A percentile compares a stretch with the other conserved stretches of the same genome.
These are phyloP conservation scores for Arachnomyces sp. DNA, from an alignment of 2,329 filamentous ascomycete species.

Conservation along the genomic window DNA sequence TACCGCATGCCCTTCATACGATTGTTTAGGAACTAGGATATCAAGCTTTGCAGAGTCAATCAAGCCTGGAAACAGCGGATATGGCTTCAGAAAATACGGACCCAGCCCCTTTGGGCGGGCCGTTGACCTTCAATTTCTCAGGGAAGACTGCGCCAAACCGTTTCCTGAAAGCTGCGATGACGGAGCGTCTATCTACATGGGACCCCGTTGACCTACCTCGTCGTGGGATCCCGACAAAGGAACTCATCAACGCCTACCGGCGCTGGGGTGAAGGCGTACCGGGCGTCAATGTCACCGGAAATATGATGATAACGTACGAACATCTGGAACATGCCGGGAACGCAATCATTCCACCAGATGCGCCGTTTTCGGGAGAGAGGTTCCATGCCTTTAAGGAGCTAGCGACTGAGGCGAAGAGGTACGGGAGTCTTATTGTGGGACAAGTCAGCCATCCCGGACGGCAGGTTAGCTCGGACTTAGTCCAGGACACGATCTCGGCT, in stretches of 20 bases:
- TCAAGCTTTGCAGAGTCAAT: too few species aligned
- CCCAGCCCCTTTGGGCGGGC: constrained; percentile 36
- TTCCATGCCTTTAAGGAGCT: constrained; percentile 53
- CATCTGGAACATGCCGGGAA: constrained; percentile 51
- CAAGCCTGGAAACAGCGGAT: too few species aligned
- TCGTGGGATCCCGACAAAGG: constrained; percentile 47
- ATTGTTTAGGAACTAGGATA: too few species aligned
- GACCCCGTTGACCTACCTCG: constrained; percentile 43
- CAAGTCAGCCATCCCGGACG: constrained; percentile 58
- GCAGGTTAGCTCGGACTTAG: constrained; percentile 40
- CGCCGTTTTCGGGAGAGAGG: constrained; percentile 45
- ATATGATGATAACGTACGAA: constrained; percentile 56
- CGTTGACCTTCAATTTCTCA: constrained; percentile 45
- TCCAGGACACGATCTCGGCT: constrained; percentile 44
- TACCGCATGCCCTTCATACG: too few species aligned
- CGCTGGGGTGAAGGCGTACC: constrained; percentile 52
- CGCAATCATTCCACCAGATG: constrained; percentile 48
- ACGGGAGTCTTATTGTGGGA: constrained; percentile 51
- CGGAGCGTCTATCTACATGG: constrained; percentile 56
- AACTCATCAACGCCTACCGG: constrained; percentile 50
- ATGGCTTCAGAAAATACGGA: constrained; percentile 7
- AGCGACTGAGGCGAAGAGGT: constrained; percentile 46
- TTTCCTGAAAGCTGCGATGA: constrained; percentile 62
- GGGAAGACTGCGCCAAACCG: constrained; percentile 52
- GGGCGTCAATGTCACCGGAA: constrained; percentile 54